phyloP scores from a whole-genome alignment of 345 rosid genomes.

The Eucalyptus grandis region DNA sequence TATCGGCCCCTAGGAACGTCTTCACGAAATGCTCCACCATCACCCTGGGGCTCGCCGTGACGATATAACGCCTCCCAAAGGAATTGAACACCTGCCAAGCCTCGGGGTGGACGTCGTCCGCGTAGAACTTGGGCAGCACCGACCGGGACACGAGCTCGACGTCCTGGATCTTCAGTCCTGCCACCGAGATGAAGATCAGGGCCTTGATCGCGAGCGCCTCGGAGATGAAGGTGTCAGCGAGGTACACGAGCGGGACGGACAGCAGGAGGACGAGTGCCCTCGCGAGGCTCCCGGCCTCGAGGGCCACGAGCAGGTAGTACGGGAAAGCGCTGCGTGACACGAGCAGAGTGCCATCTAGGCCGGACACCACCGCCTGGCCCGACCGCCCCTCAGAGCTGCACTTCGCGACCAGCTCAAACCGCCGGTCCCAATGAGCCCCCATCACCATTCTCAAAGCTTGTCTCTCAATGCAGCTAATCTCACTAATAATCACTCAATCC shows the following conservation, averaged over 20 bases:
- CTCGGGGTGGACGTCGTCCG: slow-evolving; percentile 83
- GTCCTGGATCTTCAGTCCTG: slow-evolving; percentile 57
- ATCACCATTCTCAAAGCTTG: slow-evolving; percentile 3
- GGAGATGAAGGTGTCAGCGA: slow-evolving; percentile 44
- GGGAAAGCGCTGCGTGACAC: slow-evolving; percentile 80
- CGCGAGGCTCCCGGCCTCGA: slow-evolving; percentile 75
- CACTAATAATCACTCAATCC: background rate
- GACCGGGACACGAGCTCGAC: slow-evolving; percentile 76
- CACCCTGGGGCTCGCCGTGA: slow-evolving; percentile 73
- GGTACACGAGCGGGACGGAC: slow-evolving; percentile 66
- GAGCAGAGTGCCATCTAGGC: slow-evolving; percentile 76
- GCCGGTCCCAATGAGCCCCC: slow-evolving; percentile 27
- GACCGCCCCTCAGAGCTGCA: slow-evolving; percentile 52
- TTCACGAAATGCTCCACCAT: slow-evolving; percentile 87
- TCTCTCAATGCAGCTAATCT: background rate
- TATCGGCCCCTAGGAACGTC: slow-evolving; percentile 57
- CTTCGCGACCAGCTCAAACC: slow-evolving; percentile 37
- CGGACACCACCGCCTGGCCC: slow-evolving; percentile 69
- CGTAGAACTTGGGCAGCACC: slow-evolving; percentile 70
- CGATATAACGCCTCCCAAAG: slow-evolving; percentile 58
- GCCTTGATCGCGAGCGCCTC: slow-evolving; percentile 58
- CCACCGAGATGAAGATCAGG: slow-evolving; percentile 54
- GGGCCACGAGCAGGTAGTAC: slow-evolving; percentile 74
- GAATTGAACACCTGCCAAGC: slow-evolving; percentile 74
- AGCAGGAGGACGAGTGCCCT: slow-evolving; percentile 52